A percentile compares a stretch with the other conserved stretches of the same genome.
These are phyloP conservation scores for Fragosphaeria purpurea DNA, from an alignment of 2,329 filamentous ascomycete genomes.

Conservation along the genomic window DNA sequence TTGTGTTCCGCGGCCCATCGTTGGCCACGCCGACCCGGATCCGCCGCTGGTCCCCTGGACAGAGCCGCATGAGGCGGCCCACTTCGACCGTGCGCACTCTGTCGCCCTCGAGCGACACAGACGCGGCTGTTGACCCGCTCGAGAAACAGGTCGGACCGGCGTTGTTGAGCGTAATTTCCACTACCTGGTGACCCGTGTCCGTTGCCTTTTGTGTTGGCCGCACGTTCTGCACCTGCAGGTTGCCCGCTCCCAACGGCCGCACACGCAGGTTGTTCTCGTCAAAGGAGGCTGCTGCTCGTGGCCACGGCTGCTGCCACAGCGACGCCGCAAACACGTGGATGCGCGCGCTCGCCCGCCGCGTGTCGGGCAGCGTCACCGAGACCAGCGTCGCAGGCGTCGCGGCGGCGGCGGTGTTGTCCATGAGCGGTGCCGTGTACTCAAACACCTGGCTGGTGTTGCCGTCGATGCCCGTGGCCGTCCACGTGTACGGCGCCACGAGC, in stretches of 20 bases:
- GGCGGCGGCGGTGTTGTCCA: slow-evolving; percentile 14
- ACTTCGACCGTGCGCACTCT: slow-evolving; percentile 34
- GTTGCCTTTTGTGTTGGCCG: slow-evolving; percentile 34
- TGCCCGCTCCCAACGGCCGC: slow-evolving; percentile 11
- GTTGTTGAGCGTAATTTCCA: slow-evolving; percentile 31
- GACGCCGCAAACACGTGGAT: slow-evolving; percentile 34
- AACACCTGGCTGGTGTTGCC: slow-evolving; percentile 35
- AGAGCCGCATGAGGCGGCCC: slow-evolving; percentile 28
- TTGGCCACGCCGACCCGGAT: slow-evolving; percentile 15
- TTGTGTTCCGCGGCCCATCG: slow-evolving; percentile 1
- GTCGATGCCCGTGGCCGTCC: slow-evolving; percentile 28
- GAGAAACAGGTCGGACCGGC: slow-evolving; percentile 24
- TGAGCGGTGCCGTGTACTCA: slow-evolving; percentile 29
- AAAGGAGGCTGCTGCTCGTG: no score
- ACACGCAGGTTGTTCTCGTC: no score
- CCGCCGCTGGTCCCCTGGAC: slow-evolving; percentile 31
- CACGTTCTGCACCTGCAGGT: slow-evolving; percentile 24
- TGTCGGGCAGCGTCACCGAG: slow-evolving; percentile 28
- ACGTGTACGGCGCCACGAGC: slow-evolving; percentile 32
- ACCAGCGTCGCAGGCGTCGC: slow-evolving; percentile 15
- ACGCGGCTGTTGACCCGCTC: slow-evolving; percentile 18
- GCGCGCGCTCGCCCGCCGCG: slow-evolving; percentile 12
- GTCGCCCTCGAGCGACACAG: slow-evolving; percentile 20
- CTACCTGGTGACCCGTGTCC: slow-evolving; percentile 22
- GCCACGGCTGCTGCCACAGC: slow-evolving; percentile 15